Base-by-base conservation (phyloP, 768 basidiomycete species). In the Boletus reticuloceps region DNA sequence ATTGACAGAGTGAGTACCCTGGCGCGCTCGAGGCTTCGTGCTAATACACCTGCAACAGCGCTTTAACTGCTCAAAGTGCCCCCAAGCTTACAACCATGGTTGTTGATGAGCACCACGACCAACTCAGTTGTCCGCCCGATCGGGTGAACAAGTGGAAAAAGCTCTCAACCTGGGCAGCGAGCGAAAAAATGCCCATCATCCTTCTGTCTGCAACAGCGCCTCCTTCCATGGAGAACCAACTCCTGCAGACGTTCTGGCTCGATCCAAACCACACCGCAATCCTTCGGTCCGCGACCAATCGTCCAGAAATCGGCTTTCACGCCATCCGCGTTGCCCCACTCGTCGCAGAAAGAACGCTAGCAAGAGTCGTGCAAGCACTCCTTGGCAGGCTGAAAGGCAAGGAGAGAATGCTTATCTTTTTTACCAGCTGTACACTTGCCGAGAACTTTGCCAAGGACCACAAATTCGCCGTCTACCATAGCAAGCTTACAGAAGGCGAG, bases 71-170 rank as follows among this genome's bases (percentile, higher is more conserved):
- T 49, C 38, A 49, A 6, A 13, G 48, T 5, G 38, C 38, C 14
- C 50, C 53, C 0, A 51, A 27, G 7, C 55, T 58, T n/a, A 47
- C 31, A 0, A 7, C 12, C 4, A 13, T 58, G 13, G 17, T 55
- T 17, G 17, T 58, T 0, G 49, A 58, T 16, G 50, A 58, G n/a
- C 53, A 55, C 10, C 57, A 58, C 3, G 53, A 58, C 38, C 50
- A 48, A n/a, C 45, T 59, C 3, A 36, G 12, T 3, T 59, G 58
- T n/a, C 54, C 50, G 0, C 10, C 27, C 1, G 47, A 53, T 0
- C 3, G 47, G 14, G 29, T 10, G n/a, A 25, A 13, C 0, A 25
- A 27, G 0, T 59, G 58, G 58, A 27, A 10, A 1, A 19, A 6
- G 8, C 54, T 56, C 5, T 25, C 31, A n/a, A 43, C 5, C 4